Evolutionary conservation across 306 rosid genomes (phyloP).

Genomic region (Aeschynomene evenia): DNA sequence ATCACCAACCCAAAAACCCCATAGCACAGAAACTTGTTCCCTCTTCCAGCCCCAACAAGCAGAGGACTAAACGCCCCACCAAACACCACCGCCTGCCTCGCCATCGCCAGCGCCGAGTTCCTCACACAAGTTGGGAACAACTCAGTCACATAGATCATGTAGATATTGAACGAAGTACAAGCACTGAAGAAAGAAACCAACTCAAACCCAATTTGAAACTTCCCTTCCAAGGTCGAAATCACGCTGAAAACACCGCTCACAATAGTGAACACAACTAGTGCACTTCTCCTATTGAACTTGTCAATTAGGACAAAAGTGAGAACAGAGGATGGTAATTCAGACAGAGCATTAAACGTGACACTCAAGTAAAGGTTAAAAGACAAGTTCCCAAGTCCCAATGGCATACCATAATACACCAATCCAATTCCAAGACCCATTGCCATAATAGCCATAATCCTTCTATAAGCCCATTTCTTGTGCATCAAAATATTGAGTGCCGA

Average conservation of each 20-base stretch:
- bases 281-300: conserved; percentile 43
- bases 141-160: conserved; percentile 52
- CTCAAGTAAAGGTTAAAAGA: conserved; percentile 53
- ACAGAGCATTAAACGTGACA: conserved; percentile 56
- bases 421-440: conserved; percentile 48
- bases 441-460: conserved; percentile 36
- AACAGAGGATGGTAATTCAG: conserved; percentile 58
- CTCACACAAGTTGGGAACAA: conserved; percentile 66
- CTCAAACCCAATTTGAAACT: conserved; percentile 48
- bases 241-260: conserved; percentile 51
- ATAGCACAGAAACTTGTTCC: conserved; percentile 39
- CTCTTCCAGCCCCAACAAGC: conserved; percentile 53
- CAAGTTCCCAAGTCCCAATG: conserved; percentile 54
- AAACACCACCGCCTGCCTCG: conserved; percentile 66
- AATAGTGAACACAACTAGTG: conserved; percentile 25
- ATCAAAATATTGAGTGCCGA: conserved; percentile 39
- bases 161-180: conserved; percentile 40
- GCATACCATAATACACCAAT: conserved; percentile 67
- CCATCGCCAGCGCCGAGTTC: conserved; percentile 64
- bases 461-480: conserved; percentile 46
- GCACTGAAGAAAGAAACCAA: conserved; percentile 57
- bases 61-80: conserved; percentile 60
- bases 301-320: conserved; percentile 35
- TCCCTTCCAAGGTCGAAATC: conserved; percentile 37
- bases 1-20: conserved; percentile 63